A percentile compares a stretch with the other conserved stretches of the same genome.
Evolutionary conservation across 176 grass and related monocot species (phyloP).

Genomic region (Paspalum notatum): DNA sequence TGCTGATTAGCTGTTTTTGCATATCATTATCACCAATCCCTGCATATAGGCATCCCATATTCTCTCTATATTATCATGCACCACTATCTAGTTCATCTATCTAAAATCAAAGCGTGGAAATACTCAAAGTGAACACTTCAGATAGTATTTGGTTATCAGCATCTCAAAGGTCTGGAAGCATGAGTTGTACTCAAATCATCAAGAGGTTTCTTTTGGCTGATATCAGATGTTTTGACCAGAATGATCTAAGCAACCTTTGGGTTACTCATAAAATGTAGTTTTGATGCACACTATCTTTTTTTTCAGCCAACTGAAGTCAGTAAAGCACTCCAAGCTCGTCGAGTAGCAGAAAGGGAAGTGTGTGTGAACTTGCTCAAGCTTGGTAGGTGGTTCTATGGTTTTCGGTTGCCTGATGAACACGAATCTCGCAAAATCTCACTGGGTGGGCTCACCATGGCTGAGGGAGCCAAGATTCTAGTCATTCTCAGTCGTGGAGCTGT

Average conservation of each 20-base stretch:
- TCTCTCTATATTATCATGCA: not conserved
- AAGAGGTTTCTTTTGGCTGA: not conserved
- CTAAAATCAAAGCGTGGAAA: not conserved
- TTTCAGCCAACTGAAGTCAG: conserved; percentile 66
- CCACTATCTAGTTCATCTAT: not conserved
- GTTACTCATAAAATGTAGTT: conserved; percentile 8
- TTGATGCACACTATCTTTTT: not conserved
- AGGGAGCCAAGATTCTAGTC: conserved; percentile 55
- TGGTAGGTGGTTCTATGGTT: conserved; percentile 88
- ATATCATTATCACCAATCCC: not conserved
- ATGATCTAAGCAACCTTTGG: not conserved
- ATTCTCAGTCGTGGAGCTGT: conserved; percentile 83
- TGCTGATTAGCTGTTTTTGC: not conserved
- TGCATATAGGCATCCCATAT: conserved; percentile 8
- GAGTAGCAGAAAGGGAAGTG: conserved; percentile 58
- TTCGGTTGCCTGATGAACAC: conserved; percentile 65
- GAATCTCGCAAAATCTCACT: conserved; percentile 54
- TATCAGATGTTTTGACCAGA: not conserved
- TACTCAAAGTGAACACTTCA: conserved; percentile 10
- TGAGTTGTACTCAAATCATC: not conserved
- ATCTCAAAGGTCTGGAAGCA: not conserved
- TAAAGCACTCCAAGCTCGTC: conserved; percentile 51
- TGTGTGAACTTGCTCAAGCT: conserved; percentile 66
- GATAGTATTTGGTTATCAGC: not conserved
- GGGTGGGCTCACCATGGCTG: conserved; percentile 50